These are phyloP conservation scores for Collybiopsis confluens DNA, from an alignment of 768 basidiomycete genomes.

Conservation along the genomic window DNA sequence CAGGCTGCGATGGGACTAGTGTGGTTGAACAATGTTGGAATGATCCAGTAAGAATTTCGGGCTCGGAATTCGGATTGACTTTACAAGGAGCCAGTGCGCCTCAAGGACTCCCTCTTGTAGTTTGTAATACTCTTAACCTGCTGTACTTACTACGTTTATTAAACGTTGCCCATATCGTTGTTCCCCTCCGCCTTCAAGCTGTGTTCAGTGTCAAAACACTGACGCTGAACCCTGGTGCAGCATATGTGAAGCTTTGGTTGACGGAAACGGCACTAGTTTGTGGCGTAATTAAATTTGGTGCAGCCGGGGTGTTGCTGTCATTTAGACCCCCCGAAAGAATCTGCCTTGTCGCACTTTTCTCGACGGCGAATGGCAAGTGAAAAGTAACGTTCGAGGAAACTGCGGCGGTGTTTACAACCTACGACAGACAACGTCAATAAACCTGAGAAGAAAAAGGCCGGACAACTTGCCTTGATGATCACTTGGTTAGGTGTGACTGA, in stretches of 20 bases:
- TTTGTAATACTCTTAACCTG: too few species aligned
- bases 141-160: too few species aligned
- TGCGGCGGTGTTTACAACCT: conserved; percentile 52
- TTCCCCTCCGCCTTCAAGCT: too few species aligned
- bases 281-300: conserved; percentile 46
- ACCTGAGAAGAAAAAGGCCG: not conserved
- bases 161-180: too few species aligned
- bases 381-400: conserved; percentile 43
- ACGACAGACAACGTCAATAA: not conserved
- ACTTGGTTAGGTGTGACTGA: conserved; percentile 29
- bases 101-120: too few species aligned
- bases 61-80: not conserved
- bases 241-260: conserved; percentile 51
- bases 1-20: conserved; percentile 46
- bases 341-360: conserved; percentile 38
- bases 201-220: conserved; percentile 27
- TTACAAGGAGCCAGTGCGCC: too few species aligned
- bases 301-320: conserved; percentile 51
- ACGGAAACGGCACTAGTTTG: conserved; percentile 38
- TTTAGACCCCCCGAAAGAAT: conserved; percentile 46
- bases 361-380: conserved; percentile 50
- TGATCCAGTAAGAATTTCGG: not conserved
- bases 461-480: conserved; percentile 49
- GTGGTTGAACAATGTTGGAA: conserved; percentile 18
- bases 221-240: conserved; percentile 43